Conservation (phyloP, 768 basidiomycete genomes). For the Favolaschia claudopus region DNA sequence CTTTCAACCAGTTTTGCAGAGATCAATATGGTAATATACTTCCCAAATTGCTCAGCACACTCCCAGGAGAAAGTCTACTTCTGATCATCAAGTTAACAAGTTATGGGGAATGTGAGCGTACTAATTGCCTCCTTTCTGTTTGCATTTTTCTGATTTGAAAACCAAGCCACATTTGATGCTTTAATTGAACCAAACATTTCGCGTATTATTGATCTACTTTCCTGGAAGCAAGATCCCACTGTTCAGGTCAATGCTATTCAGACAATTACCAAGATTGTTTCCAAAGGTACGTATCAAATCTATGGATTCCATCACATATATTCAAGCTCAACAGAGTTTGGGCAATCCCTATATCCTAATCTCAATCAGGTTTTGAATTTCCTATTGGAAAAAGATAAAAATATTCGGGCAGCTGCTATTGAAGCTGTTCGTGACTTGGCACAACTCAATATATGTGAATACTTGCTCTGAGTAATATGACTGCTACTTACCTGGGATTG, state of each 20-base stretch:
- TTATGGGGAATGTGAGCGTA: background rate
- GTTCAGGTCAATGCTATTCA: no score
- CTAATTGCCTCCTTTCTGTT: background rate
- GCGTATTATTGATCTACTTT: no score
- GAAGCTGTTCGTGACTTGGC: background rate
- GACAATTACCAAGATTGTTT: no score
- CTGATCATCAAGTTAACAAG: no score
- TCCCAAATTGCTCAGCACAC: background rate
- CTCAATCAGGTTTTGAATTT: background rate
- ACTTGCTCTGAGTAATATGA: no score
- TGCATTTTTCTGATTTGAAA: no score
- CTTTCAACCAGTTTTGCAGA: background rate
- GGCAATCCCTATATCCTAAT: background rate
- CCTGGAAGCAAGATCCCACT: no score
- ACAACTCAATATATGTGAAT: background rate
- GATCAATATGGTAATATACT: background rate
- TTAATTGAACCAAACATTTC: no score
- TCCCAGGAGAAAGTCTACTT: no score
- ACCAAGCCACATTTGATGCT: no score
- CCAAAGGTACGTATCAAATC: no score
- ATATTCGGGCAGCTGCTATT: background rate
- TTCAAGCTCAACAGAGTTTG: background rate
- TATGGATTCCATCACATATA: background rate
- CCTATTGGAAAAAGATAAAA: background rate
- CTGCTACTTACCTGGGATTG: background rate